Evolutionary conservation across 805 yeast species (phyloP).

Genomic region (Candida tallmaniae): DNA sequence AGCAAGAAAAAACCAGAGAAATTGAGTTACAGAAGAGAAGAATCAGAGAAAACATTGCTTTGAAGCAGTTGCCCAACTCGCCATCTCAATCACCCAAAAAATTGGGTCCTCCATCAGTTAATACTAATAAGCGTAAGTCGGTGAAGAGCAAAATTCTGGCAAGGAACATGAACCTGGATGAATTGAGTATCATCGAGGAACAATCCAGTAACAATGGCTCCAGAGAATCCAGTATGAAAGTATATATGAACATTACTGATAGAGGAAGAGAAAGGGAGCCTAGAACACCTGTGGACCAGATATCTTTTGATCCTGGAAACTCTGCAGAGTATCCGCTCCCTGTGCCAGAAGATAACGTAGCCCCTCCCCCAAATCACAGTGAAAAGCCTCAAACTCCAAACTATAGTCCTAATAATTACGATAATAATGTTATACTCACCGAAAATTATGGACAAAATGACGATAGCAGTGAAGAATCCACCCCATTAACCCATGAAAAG

Average conservation of each 20-base stretch:
- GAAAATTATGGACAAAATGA: too few relatives aligned
- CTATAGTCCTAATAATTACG: not conserved
- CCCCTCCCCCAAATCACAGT: not conserved
- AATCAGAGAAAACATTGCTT: not conserved
- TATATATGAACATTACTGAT: constrained; percentile 1
- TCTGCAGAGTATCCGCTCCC: not conserved
- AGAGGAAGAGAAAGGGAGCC: not conserved
- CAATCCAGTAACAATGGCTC: constrained; percentile 26
- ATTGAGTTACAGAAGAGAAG: not conserved
- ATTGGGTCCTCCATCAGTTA: constrained; percentile 25
- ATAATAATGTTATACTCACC: too few relatives aligned
- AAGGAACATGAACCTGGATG: constrained; percentile 24
- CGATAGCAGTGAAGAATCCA: too few relatives aligned
- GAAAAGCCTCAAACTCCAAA: not conserved
- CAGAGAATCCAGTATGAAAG: constrained; percentile 25
- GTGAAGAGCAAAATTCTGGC: constrained; percentile 19
- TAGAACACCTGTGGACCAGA: not conserved
- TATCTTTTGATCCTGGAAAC: not conserved
- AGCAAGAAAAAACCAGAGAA: not conserved
- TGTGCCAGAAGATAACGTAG: not conserved
- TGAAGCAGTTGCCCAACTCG: not conserved
- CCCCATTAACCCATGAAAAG: not conserved
- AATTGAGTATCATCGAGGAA: constrained; percentile 41
- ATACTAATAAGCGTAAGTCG: constrained; percentile 21
- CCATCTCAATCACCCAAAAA: constrained; percentile 7